Evolutionary conservation across 1,284 basidiomycete species (phyloP).

Genomic region (Pseudozyma sp.): DNA sequence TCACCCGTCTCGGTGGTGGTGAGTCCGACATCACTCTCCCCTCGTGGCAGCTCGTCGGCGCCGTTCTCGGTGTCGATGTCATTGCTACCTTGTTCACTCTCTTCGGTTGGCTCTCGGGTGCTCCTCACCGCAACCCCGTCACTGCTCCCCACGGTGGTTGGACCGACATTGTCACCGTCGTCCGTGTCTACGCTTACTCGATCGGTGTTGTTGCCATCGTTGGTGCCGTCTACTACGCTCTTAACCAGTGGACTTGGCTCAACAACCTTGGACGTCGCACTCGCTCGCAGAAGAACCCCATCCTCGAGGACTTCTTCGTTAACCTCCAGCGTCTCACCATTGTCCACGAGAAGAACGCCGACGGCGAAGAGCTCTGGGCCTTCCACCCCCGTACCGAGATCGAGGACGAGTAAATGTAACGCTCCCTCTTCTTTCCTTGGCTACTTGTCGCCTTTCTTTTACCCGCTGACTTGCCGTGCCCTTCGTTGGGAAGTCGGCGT

Average conservation of each 20-base stretch:
- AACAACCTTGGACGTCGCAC: conserved; percentile 72
- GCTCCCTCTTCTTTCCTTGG: conserved; percentile 3
- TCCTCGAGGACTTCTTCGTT: conserved; percentile 72
- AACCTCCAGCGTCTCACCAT: conserved; percentile 73
- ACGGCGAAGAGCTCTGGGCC: conserved; percentile 65
- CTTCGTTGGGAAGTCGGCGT: conserved; percentile 3
- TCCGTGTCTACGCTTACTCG: conserved; percentile 73
- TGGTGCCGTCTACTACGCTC: conserved; percentile 71
- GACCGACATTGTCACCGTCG: conserved; percentile 73
- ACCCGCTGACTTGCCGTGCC: conserved; percentile 9
- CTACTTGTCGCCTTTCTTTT: background rate
- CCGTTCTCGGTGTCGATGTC: conserved; percentile 73
- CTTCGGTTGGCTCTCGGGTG: conserved; percentile 74
- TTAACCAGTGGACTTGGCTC: conserved; percentile 71
- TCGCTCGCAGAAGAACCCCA: conserved; percentile 71
- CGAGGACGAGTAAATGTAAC: conserved; percentile 63
- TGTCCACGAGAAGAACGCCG: conserved; percentile 71
- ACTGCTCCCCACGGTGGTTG: conserved; percentile 69
- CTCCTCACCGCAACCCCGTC: conserved; percentile 69
- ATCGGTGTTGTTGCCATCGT: conserved; percentile 73
- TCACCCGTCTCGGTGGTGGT: conserved; percentile 70
- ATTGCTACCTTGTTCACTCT: conserved; percentile 73
- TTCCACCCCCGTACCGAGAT: conserved; percentile 68
- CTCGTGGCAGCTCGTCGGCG: conserved; percentile 72
- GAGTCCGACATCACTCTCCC: conserved; percentile 70